Conservation (phyloP, 257 asterid genomes). For the Cinchona pubescens region DNA sequence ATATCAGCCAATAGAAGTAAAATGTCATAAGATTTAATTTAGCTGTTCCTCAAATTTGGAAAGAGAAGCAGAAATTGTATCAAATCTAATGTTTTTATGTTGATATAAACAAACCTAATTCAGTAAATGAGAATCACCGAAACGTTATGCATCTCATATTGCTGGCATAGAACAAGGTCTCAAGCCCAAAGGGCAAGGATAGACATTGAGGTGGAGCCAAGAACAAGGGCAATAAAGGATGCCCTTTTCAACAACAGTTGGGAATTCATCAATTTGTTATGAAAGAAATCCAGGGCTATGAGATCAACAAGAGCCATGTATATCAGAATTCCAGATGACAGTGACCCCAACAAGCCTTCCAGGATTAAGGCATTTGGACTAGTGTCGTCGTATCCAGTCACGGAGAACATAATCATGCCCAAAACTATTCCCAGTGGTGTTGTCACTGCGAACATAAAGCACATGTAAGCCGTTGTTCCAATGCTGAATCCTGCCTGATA, state of each 20-base stretch:
- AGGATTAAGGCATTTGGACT: conserved; percentile 39
- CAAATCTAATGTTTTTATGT: neutral
- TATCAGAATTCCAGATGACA: conserved; percentile 40
- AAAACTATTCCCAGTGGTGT: conserved; percentile 40
- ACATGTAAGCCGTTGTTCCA: conserved; percentile 40
- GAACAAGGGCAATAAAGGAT: conserved; percentile 39
- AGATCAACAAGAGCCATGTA: conserved; percentile 48
- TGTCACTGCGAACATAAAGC: conserved; percentile 43
- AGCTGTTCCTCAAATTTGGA: neutral
- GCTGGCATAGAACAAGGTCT: neutral
- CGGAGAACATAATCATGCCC: conserved; percentile 38
- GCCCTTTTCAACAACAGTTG: conserved; percentile 29
- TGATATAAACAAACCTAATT: neutral
- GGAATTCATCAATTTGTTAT: conserved; percentile 40
- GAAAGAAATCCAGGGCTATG: conserved; percentile 44
- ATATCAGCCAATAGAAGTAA: too few relatives aligned
- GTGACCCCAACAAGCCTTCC: conserved; percentile 41
- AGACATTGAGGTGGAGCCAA: conserved; percentile 45
- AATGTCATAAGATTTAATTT: too few relatives aligned
- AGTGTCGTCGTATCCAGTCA: conserved; percentile 38
- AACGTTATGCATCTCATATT: neutral
- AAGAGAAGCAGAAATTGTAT: neutral
- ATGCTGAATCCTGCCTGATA: conserved; percentile 50
- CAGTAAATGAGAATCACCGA: neutral
- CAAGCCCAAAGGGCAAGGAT: conserved; percentile 48